Percentiles rank a stretch among this genome's conserved stretches.
These are phyloP conservation scores for Colletotrichum magnum DNA, from an alignment of 2,329 filamentous ascomycete genomes.

Conservation along the genomic window DNA sequence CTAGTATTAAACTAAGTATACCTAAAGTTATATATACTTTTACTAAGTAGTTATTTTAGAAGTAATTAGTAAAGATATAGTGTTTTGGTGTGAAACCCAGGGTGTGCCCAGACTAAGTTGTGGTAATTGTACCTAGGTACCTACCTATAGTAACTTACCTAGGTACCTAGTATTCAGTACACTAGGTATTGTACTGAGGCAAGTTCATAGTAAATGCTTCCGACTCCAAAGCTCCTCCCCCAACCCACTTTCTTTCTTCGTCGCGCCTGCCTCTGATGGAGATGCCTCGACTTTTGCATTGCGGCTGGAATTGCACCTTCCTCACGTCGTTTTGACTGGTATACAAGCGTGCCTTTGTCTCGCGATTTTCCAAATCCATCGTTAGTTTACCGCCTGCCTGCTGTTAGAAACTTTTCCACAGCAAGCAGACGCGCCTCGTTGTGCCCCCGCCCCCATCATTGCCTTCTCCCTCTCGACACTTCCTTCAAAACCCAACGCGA, in stretches of 20 bases:
- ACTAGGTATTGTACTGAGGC: not conserved
- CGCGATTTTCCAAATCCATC: not conserved
- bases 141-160: not conserved
- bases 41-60: too few species aligned
- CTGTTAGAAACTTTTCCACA: not conserved
- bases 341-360: not conserved
- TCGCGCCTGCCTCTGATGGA: slow-evolving; percentile 12
- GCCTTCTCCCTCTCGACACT: not conserved
- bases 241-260: slow-evolving; percentile 2
- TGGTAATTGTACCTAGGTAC: too few species aligned
- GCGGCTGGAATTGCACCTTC: not conserved
- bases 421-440: not conserved
- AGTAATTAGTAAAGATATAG: too few species aligned
- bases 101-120: too few species aligned
- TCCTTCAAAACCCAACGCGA: not conserved
- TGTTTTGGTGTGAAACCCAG: too few species aligned
- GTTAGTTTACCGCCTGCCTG: not conserved
- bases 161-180: not conserved
- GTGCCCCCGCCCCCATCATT: not conserved
- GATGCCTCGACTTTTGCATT: slow-evolving; percentile 10
- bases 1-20: too few species aligned
- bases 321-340: not conserved
- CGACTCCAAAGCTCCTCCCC: slow-evolving; percentile 6
- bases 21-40: too few species aligned
- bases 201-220: not conserved